A percentile compares a stretch with the other conserved stretches of the same genome.
phyloP scores from a whole-genome alignment of 1,284 basidiomycete genomes.

The Cryptococcus jaspeensis region DNA sequence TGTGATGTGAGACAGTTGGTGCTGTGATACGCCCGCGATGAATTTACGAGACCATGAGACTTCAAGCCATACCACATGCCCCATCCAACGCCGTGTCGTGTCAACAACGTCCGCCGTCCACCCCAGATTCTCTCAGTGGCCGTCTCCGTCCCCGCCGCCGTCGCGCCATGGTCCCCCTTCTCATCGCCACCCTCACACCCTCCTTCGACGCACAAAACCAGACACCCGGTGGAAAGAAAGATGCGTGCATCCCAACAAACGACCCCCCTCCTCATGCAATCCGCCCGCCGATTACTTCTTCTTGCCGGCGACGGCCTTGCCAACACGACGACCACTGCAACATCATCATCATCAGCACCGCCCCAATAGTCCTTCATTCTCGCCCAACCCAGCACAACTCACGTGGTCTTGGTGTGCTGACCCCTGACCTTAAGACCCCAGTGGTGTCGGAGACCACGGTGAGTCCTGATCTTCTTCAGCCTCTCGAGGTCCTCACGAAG shows the following conservation, averaged over 20 bases:
- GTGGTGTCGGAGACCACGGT: slow-evolving; percentile 97
- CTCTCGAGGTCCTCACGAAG: slow-evolving; percentile 98
- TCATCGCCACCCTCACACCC: neutral
- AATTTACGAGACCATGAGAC: no score
- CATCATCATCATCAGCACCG: neutral
- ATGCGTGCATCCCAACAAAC: neutral
- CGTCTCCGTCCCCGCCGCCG: no score
- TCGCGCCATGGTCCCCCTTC: no score
- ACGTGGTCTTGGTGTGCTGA: slow-evolving; percentile 98
- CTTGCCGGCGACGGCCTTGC: slow-evolving; percentile 47
- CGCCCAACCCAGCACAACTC: slow-evolving; percentile 12
- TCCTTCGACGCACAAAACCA: neutral
- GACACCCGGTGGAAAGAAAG: neutral
- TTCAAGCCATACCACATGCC: no score
- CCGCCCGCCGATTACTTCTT: slow-evolving; percentile 31
- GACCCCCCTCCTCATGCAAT: neutral
- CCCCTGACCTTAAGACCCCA: slow-evolving; percentile 94
- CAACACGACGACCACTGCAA: slow-evolving; percentile 37
- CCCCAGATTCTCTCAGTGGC: no score
- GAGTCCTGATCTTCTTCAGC: slow-evolving; percentile 98
- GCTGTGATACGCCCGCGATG: no score
- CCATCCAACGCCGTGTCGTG: no score
- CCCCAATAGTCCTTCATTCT: neutral
- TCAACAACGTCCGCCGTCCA: no score
- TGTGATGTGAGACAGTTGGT: neutral